Evolutionary conservation across 2,329 filamentous ascomycete genomes (phyloP), one percentile per base, ranked within the genome.

Genomic region (Emergomyces pasteurianus): DNA sequence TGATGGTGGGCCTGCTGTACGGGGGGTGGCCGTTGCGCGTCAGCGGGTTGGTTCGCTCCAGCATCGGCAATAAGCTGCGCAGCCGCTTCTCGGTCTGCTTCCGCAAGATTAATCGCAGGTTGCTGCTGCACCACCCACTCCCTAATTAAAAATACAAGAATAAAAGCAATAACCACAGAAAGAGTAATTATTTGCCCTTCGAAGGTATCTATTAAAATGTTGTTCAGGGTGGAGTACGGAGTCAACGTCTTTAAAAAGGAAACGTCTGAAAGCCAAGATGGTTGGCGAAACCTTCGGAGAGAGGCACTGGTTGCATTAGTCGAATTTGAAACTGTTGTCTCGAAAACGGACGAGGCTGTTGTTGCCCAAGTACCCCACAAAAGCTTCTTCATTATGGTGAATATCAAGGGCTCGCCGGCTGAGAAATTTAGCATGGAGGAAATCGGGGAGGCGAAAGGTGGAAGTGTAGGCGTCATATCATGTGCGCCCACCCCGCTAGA

Each of bases 51-150:
- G 9, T 70, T 68, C 23, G 67, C 65, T 34, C 68, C 69, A 62
- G 73, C 73, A 61, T 74, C 75, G 8, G 74, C 74, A 56, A 77
- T 72, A 43, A 76, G 61, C 59, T 78, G 78, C n/a, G 75, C 74
- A 8, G 78, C 81, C 12, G 81, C 84, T 69, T 74, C 78, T 63
- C 73, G 79, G 68, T 71, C 76, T 65, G 40, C 61, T 34, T 74
- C 86, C 0, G 85, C 87, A 78, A 94, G 86, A 68, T 95, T 95
- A 66, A 94, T 87, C 65, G 92, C 87, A 5, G 92, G 94, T 71
- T 99, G 94, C 72, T 99, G 94, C 72, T 99, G 94, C 10, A 99
- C 91, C 58, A 99, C 94, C 82, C 96, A 99, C 76, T 99, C 94
- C 54, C 95, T 81, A 54, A 99, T 96, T 3, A 99, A 77, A 67